Conservation (phyloP, 2,329 filamentous ascomycete species). For the Neofusicoccum laricinum region DNA sequence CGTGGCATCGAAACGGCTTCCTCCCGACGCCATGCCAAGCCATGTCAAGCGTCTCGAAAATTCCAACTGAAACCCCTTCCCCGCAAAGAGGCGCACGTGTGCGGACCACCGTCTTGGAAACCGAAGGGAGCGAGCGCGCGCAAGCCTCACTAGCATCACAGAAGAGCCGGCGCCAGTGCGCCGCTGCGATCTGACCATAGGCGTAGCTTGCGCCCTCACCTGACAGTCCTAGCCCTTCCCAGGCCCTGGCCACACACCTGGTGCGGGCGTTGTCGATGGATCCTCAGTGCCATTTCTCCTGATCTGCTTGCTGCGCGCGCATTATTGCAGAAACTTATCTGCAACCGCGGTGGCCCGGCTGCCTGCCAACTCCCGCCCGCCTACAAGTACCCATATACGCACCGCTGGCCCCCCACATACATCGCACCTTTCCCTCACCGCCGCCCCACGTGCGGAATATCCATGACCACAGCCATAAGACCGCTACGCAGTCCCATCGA, state of each 20-base stretch:
- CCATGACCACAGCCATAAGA: constrained; percentile 17
- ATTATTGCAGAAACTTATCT: constrained; percentile 16
- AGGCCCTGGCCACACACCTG: constrained; percentile 11
- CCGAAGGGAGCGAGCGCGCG: constrained; percentile 11
- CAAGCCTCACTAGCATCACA: constrained; percentile 16
- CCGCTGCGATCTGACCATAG: constrained; percentile 15
- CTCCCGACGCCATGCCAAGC: constrained; percentile 13
- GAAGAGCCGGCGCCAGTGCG: constrained; percentile 15
- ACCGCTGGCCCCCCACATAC: constrained; percentile 15
- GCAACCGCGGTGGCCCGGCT: constrained; percentile 11
- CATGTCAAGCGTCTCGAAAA: constrained; percentile 16
- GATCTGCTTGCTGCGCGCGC: constrained; percentile 4
- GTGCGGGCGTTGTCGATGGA: constrained; percentile 10
- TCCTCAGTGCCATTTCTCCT: constrained; percentile 16
- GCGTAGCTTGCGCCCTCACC: constrained; percentile 16
- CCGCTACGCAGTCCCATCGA: constrained; percentile 21
- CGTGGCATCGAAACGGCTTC: constrained; percentile 12
- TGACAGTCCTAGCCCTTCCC: constrained; percentile 16
- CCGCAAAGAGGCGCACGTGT: constrained; percentile 18
- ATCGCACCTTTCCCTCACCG: constrained; percentile 11
- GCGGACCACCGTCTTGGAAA: constrained; percentile 15
- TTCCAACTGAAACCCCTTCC: constrained; percentile 19
- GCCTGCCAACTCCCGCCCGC: constrained; percentile 15
- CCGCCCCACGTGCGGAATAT: constrained; percentile 16
- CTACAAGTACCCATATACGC: constrained; percentile 15